Conservation (phyloP, 1,139 yeast species). For the Pichia sp. region DNA sequence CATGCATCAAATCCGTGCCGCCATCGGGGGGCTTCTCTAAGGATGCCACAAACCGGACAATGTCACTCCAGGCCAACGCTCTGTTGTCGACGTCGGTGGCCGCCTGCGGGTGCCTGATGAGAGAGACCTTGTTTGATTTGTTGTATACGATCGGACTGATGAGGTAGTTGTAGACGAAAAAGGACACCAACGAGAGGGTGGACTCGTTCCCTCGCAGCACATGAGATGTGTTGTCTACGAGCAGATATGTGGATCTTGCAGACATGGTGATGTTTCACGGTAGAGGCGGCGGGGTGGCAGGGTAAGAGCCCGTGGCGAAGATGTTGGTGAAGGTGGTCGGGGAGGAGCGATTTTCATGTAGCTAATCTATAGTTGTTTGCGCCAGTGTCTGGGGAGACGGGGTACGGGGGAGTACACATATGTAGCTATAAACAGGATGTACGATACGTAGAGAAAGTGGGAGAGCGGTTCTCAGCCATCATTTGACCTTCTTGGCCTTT, state of each 20-base stretch:
- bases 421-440: neutral
- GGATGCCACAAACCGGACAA: neutral
- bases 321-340: neutral
- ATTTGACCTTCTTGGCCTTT: conserved; percentile 91
- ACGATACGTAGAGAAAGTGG: neutral
- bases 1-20: neutral
- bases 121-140: conserved; percentile 11
- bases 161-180: conserved; percentile 11
- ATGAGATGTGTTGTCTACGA: conserved; percentile 8
- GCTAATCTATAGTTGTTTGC: neutral
- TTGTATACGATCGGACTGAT: conserved; percentile 8
- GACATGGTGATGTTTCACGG: too few species aligned
- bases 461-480: conserved; percentile 21
- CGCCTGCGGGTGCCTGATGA: conserved; percentile 5
- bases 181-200: neutral
- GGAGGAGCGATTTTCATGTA: too few species aligned
- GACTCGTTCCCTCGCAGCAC: neutral
- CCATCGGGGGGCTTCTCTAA: neutral
- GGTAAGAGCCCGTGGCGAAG: neutral
- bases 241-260: conserved; percentile 6
- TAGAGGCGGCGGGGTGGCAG: neutral
- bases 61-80: conserved; percentile 7
- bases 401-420: neutral
- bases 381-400: neutral
- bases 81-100: neutral